Base-by-base conservation (phyloP, 345 rosid genomes). In the Lepidium sativum region DNA sequence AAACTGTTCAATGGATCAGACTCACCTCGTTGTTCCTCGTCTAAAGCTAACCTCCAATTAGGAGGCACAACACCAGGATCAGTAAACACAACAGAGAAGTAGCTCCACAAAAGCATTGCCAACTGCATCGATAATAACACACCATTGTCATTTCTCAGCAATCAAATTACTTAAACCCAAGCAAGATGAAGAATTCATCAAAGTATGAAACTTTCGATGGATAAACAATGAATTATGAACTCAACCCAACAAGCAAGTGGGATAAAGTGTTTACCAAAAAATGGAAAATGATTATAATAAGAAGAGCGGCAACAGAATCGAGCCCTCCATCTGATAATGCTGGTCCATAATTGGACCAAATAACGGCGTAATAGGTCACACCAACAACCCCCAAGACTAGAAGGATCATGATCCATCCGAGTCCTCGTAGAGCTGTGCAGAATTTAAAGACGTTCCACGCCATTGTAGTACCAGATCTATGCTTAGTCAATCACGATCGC, bases 371-470 rank as follows among this genome's bases (percentile, higher is more conserved):
- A 69, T 88, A 94, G 32, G 95, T 84, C 33, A 94, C 99, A 35
- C 96, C 95, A 6, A 94, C 92, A 70, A 94, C 83, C 0, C 96
- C 99, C 7, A 94, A 83, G 29, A 94, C 97, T 65, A 91, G 60
- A 60, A 94, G 78, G 88, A 94, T 88, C 99, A 94, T 94, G 83
- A 91, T 91, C 68, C 96, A 91, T 33, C 97, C 99, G n/a, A 94
- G 84, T 55, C 96, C 96, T 15, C 97, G 79, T 49, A 91, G 73
- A 60, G 95, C 96, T 11, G 97, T 91, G 68, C 99, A 94, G 70
- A 94, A 91, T 68, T 80, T 88, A 84, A 94, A 94, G 54, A 94
- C 97, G 80, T 94, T 91, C 99, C 99, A 94, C 25, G 99, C 99
- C 99, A 94, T 94, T 55, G 83, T 66, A 63, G 82, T 86, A 35